Evolutionary conservation across 1,139 yeast genomes (phyloP), one percentile per base, ranked within the genome.

Genomic region (Kodamaea anthophila): DNA sequence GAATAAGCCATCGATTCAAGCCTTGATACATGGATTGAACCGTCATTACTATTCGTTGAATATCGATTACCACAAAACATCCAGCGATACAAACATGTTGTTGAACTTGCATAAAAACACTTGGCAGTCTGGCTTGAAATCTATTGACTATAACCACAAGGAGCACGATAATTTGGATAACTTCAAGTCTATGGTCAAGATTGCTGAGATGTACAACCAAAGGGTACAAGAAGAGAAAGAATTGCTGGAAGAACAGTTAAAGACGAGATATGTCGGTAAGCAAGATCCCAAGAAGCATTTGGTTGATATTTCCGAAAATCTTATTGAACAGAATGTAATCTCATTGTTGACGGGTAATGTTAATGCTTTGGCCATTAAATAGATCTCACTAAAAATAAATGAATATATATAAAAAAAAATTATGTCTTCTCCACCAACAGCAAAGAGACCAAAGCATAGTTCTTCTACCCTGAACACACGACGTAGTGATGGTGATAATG

Each of bases 201-300:
- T 91, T 40, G 96, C 98, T 9, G 82, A 82, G 46, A 83, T 79
- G 47, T 93, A 93, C 55, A 87, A 91, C 29, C 81, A 80, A 51
- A 74, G 97, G 52, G 93, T 93, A 29, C 82, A 80, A 46, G 98
- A 93, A 58, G 98, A 93, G 54, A 81, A 82, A 51, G 95, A 86
- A 44, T 66, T 91, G 44, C 65, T 78, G 34, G 94, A 85, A 47
- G 96, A 86, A 24, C 94, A 85, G 54, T 73, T 88, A 47, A 86
- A 86, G 58, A 91, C 96, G 7, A 77, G 98, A 53, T 93, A 88
- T 50, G 97, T 93, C 18, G 99, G 99, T 45, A 88, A 87, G 54
- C 96, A 91, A 58, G 98, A 93, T 57, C 99, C 98, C 29, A 93
- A 93, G 75, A 91, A 91, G 63, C 99, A 93, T 63, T 69, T 93